phyloP scores from a whole-genome alignment of 2,329 filamentous ascomycete genomes.

The Sporothrix luriei region DNA sequence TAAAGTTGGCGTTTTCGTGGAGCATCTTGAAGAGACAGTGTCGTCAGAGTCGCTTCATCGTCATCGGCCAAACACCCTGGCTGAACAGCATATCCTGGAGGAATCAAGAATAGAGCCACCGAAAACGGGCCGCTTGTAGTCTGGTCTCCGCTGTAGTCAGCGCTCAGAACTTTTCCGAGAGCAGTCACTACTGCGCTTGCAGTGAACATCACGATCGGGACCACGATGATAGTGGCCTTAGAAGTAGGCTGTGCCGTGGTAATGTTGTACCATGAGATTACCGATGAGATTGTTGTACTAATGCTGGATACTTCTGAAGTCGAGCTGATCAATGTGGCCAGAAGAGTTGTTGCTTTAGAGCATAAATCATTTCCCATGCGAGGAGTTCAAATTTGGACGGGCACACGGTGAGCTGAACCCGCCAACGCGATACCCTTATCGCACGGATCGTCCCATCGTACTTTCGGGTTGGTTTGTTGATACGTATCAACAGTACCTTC shows the following conservation, averaged over 20 bases:
- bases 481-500: neutral
- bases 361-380: neutral
- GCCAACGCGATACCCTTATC: constrained; percentile 15
- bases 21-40: no score
- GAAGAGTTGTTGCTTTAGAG: no score
- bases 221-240: neutral
- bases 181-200: neutral
- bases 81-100: no score
- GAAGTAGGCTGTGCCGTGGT: no score
- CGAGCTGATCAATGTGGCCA: no score
- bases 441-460: constrained; percentile 47
- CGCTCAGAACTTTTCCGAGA: neutral
- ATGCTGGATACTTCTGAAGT: neutral
- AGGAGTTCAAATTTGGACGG: neutral
- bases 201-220: neutral
- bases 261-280: no score
- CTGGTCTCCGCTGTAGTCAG: neutral
- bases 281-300: neutral
- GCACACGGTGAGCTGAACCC: neutral
- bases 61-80: no score
- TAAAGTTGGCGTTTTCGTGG: no score
- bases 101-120: no score
- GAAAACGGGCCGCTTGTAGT: no score
- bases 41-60: no score
- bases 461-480: constrained; percentile 44